These are phyloP conservation scores for Spizellomyces punctatus DNA, from an alignment of 192 early-diverging fungal species.

Conservation along the genomic window DNA sequence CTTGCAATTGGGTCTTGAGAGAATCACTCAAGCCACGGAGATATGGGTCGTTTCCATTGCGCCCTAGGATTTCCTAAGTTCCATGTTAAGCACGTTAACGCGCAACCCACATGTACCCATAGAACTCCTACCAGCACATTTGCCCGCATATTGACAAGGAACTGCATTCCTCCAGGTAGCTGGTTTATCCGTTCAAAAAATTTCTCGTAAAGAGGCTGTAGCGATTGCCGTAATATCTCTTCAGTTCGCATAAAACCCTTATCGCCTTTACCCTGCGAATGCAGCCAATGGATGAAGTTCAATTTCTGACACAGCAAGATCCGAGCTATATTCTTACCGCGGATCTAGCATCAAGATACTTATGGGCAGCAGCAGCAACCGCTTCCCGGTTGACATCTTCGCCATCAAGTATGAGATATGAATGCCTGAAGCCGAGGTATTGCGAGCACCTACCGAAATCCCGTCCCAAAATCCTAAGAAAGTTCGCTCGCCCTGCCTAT, in stretches of 20 bases:
- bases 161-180: slow-evolving; percentile 78
- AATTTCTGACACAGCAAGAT: no score
- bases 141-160: slow-evolving; percentile 75
- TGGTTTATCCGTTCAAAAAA: slow-evolving; percentile 78
- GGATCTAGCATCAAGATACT: slow-evolving; percentile 3
- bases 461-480: slow-evolving; percentile 25
- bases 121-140: slow-evolving; percentile 65
- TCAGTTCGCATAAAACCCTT: slow-evolving; percentile 44
- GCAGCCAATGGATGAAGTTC: no score
- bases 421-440: no score
- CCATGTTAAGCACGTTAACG: neutral
- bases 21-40: slow-evolving; percentile 63
- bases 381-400: slow-evolving; percentile 16
- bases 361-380: slow-evolving; percentile 2
- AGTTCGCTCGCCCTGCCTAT: slow-evolving; percentile 19
- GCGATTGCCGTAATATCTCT: slow-evolving; percentile 59
- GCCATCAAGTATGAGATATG: no score
- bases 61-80: slow-evolving; percentile 17
- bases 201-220: slow-evolving; percentile 70
- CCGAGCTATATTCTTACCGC: neutral
- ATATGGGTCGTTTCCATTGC: slow-evolving; percentile 47
- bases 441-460: slow-evolving; percentile 22
- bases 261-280: slow-evolving; percentile 8
- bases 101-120: neutral
- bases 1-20: slow-evolving; percentile 69